phyloP scores from a whole-genome alignment of 2,329 filamentous ascomycete species.

The Laburnicola sp. region DNA sequence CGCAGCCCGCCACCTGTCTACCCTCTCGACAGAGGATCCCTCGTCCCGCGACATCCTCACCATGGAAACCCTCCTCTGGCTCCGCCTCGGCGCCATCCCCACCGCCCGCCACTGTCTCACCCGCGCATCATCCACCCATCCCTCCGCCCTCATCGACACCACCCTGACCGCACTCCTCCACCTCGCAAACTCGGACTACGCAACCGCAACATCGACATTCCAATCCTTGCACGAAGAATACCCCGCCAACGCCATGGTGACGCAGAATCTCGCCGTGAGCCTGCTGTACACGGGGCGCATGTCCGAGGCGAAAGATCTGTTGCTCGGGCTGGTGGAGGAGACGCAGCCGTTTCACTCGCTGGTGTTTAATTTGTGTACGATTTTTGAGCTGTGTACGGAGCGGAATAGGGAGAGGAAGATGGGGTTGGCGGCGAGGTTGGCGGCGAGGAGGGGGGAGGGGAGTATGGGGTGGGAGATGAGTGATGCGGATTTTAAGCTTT shows the following conservation, averaged over 20 bases:
- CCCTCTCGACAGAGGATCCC: constrained; percentile 51
- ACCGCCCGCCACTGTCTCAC: constrained; percentile 63
- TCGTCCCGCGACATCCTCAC: constrained; percentile 41
- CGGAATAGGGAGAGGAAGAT: constrained; percentile 70
- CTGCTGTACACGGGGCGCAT: constrained; percentile 80
- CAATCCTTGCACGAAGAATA: constrained; percentile 52
- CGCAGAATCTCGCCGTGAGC: constrained; percentile 82
- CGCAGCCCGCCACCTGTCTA: constrained; percentile 72
- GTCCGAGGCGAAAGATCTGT: constrained; percentile 60
- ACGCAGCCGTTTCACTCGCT: constrained; percentile 70
- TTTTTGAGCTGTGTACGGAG: constrained; percentile 91
- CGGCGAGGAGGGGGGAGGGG: constrained; percentile 58
- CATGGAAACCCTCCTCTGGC: constrained; percentile 66
- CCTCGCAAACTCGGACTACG: constrained; percentile 77
- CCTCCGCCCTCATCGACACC: constrained; percentile 38
- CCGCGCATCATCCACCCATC: constrained; percentile 15
- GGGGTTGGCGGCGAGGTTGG: constrained; percentile 69
- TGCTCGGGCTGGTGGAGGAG: constrained; percentile 67
- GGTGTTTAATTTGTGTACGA: constrained; percentile 85
- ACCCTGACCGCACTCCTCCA: constrained; percentile 69
- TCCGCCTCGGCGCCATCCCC: constrained; percentile 76
- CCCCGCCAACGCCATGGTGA: constrained; percentile 67
- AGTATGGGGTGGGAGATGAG: constrained; percentile 68
- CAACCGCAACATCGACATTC: constrained; percentile 66
- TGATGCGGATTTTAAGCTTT: constrained; percentile 77